Evolutionary conservation across 2,329 filamentous ascomycete species (phyloP), one percentile per base, ranked within the genome.

Genomic region (Trichophyton equinum): DNA sequence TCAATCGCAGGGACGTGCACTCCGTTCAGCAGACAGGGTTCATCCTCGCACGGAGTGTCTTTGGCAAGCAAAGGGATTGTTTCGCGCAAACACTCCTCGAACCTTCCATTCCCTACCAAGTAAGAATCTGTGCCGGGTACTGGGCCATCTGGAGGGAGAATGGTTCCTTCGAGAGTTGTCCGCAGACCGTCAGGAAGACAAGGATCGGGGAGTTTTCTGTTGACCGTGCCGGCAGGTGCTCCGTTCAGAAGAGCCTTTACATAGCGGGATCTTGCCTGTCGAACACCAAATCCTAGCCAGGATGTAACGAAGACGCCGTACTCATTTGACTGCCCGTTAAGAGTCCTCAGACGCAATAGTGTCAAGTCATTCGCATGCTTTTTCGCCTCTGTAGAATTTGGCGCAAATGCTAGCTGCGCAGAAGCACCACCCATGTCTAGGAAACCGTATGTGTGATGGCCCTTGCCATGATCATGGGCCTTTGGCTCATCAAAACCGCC

Each of bases 361-460:
- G 91, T 96, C 60, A 99, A 77, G 70, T 97, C 91, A 64, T 96
- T 82, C 0, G 89, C 86, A 72, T 99, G 95, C 70, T 91, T 94
- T 68, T 85, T 82, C 1, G 91, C 86, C 72, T 99, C 94, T 1
- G 94, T 97, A 3, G 82, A 77, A 73, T 99, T 99, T 1, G 94
- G 94, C 1, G 91, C 92, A 73, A 99, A 99, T 0, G 95, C 94
- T 69, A 99, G 97, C 75, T 99, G 94, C 15, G 94, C 92, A 0
- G 92, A 97, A 27, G 94, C 94, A 58, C 94, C 94, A 57, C 94
- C 94, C 95, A 99, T 99, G 71, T 99, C 94, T 63, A 99, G 78
- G 69, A 99, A 99, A 0, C 94, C 94, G 73, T 97, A 99, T 0
- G 94, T 99, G 69, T 91, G 88, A 71, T 97, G 94, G 27, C 82